Percentiles rank a stretch among this genome's conserved stretches.
Evolutionary conservation across 1,284 basidiomycete species (phyloP).

Genomic region (Moniliophthora roreri): DNA sequence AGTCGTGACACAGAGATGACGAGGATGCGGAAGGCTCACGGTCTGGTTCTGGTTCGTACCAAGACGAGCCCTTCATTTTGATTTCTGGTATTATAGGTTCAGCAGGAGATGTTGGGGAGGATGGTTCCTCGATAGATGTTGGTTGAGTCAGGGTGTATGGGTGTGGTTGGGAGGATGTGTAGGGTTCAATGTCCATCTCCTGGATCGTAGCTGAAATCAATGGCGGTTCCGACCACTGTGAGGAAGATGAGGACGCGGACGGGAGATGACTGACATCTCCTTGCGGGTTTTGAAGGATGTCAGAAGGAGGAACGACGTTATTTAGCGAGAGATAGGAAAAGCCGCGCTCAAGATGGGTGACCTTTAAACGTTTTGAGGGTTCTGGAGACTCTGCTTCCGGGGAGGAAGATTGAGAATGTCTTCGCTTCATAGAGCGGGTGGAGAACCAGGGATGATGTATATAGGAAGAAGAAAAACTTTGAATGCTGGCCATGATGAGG

Average conservation of each 20-base stretch:
- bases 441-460: slow-evolving; percentile 17
- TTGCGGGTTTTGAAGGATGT: neutral
- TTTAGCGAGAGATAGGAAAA: slow-evolving; percentile 52
- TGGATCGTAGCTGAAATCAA: slow-evolving; percentile 17
- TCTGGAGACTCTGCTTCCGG: slow-evolving; percentile 6
- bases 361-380: slow-evolving; percentile 29
- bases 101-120: slow-evolving; percentile 20
- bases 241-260: slow-evolving; percentile 10
- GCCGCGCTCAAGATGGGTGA: slow-evolving; percentile 52
- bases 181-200: slow-evolving; percentile 17
- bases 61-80: slow-evolving; percentile 59
- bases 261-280: slow-evolving; percentile 2
- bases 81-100: slow-evolving; percentile 37
- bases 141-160: slow-evolving; percentile 28
- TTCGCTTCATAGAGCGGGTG: slow-evolving; percentile 14
- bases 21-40: slow-evolving; percentile 40
- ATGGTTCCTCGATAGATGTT: slow-evolving; percentile 47
- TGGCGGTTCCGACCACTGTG: slow-evolving; percentile 7
- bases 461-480: neutral
- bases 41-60: slow-evolving; percentile 71
- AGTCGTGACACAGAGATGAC: slow-evolving; percentile 2
- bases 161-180: slow-evolving; percentile 10
- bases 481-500: neutral
- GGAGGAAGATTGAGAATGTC: slow-evolving; percentile 8
- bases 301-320: neutral